Percentiles rank a stretch among this genome's conserved stretches.
Evolutionary conservation across 2,329 filamentous ascomycete species (phyloP).

Genomic region (Plenodomus tracheiphilus): DNA sequence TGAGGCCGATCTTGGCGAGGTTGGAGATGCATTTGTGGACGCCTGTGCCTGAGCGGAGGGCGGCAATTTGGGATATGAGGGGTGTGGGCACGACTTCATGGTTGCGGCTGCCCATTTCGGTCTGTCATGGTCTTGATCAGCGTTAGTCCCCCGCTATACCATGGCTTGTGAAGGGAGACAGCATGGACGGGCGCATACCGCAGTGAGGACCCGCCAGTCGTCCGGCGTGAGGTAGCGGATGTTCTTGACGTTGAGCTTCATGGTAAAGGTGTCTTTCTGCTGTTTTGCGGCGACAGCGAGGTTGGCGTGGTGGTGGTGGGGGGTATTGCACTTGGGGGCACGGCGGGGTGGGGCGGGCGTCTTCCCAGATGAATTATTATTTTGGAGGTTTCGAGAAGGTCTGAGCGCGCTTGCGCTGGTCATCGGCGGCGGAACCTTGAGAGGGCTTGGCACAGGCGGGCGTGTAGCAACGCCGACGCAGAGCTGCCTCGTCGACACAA

Average conservation of each 20-base stretch:
- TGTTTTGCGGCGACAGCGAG: constrained; percentile 2
- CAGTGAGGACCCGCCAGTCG: constrained; percentile 93
- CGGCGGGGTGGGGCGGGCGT: not conserved
- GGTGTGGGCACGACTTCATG: constrained; percentile 95
- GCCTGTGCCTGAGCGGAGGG: constrained; percentile 71
- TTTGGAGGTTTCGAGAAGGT: constrained; percentile 33
- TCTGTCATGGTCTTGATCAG: constrained; percentile 57
- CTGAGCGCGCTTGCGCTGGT: constrained; percentile 16
- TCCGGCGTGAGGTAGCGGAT: constrained; percentile 90
- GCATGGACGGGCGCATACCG: constrained; percentile 58
- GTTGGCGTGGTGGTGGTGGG: constrained; percentile 10
- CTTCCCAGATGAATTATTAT: constrained; percentile 6
- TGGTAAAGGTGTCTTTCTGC: constrained; percentile 45
- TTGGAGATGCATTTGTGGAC: constrained; percentile 87
- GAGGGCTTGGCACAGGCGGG: constrained; percentile 26
- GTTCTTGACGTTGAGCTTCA: constrained; percentile 94
- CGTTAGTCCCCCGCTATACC: constrained; percentile 39
- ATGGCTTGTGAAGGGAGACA: constrained; percentile 18
- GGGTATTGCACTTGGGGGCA: not conserved
- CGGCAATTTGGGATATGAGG: constrained; percentile 81
- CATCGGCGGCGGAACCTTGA: constrained; percentile 18
- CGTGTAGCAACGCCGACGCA: constrained; percentile 20
- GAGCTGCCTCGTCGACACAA: constrained; percentile 37
- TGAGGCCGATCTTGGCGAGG: constrained; percentile 88
- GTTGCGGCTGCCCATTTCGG: constrained; percentile 92